Percentiles rank a stretch among this genome's conserved stretches.
These are phyloP conservation scores for Cutaneotrichosporon daszewskae DNA, from an alignment of 1,284 basidiomycete genomes.

Conservation along the genomic window DNA sequence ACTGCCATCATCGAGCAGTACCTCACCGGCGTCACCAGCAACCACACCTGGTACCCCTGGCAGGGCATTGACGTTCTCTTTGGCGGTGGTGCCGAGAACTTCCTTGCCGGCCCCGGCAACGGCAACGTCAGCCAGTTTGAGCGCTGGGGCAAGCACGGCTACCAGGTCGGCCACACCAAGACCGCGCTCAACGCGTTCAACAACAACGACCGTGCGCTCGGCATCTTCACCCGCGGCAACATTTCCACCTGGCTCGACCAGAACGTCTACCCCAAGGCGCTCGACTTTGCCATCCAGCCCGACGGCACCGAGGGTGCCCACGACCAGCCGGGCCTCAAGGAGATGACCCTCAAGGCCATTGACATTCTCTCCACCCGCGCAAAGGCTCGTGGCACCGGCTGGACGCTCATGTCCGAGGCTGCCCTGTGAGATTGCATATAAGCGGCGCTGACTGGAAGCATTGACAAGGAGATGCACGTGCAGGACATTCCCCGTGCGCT, in stretches of 20 bases:
- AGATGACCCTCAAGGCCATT: slow-evolving; percentile 50
- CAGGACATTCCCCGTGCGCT: slow-evolving; percentile 48
- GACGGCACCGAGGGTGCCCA: slow-evolving; percentile 34
- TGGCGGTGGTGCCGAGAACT: slow-evolving; percentile 47
- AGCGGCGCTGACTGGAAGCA: too few species aligned
- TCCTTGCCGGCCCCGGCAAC: slow-evolving; percentile 36
- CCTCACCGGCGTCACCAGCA: slow-evolving; percentile 41
- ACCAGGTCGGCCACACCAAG: slow-evolving; percentile 46
- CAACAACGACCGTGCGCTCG: slow-evolving; percentile 44
- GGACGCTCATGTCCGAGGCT: slow-evolving; percentile 49
- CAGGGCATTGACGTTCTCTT: slow-evolving; percentile 44
- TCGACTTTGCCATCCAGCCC: slow-evolving; percentile 32
- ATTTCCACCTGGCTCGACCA: slow-evolving; percentile 48
- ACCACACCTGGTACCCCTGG: slow-evolving; percentile 47
- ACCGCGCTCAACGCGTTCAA: slow-evolving; percentile 40
- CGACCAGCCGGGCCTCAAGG: slow-evolving; percentile 48
- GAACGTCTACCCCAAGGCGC: slow-evolving; percentile 43
- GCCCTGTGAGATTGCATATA: too few species aligned
- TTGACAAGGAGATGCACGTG: slow-evolving; percentile 49
- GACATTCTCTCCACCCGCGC: slow-evolving; percentile 45
- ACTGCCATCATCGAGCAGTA: slow-evolving; percentile 44
- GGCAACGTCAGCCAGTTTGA: slow-evolving; percentile 45
- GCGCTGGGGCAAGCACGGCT: slow-evolving; percentile 41
- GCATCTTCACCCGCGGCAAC: slow-evolving; percentile 46
- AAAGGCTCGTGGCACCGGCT: slow-evolving; percentile 43